Evolutionary conservation across 1,284 basidiomycete species (phyloP), one percentile per base, ranked within the genome.

Genomic region (Trametes sp.): DNA sequence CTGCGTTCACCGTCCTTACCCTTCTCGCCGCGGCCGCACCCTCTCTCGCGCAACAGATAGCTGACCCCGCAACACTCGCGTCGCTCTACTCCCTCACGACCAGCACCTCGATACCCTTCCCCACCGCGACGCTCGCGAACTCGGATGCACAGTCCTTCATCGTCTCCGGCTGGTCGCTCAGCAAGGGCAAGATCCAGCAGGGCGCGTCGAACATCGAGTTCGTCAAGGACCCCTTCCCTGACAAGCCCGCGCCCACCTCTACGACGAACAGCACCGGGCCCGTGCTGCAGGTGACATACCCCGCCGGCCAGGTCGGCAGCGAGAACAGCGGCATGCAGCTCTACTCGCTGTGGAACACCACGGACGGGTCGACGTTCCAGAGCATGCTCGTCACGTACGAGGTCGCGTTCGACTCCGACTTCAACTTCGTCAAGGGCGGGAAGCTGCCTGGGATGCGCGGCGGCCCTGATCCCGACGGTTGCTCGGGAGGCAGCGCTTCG

Each of bases 381-480:
- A 84, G 85, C 23, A 87, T 90, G 87, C 74, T 89, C 57, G 73
- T 91, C 19, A 82, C 86, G 10, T 93, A 92, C 73, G 89, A 92
- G 70, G 77, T 92, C 41, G 87, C 88, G 0, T 91, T 93, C 71
- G 87, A 87, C 65, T 61, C 76, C 0, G 76, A 75, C 76, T 85
- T 70, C 80, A 83, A 69, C 70, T 88, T 76, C 68, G 80, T 81
- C 29, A 80, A 80, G 69, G 81, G 82, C 49, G 82, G 82, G 4
- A 83, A 83, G 73, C 72, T 83, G 19, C 81, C 82, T n/a, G 82
- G 82, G 0, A 53, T 82, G 46, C 70, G 81, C 49, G 81, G 82
- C 21, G 82, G 82, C 0, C 75, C 77, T 7, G 74, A 76, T 38
- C 69, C 74, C 7, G 67, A 75, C 51, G 78, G 76, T 1, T 82